Base-by-base conservation (phyloP, 495 filamentous ascomycete genomes). In the Trichocladium uniseriatum region DNA sequence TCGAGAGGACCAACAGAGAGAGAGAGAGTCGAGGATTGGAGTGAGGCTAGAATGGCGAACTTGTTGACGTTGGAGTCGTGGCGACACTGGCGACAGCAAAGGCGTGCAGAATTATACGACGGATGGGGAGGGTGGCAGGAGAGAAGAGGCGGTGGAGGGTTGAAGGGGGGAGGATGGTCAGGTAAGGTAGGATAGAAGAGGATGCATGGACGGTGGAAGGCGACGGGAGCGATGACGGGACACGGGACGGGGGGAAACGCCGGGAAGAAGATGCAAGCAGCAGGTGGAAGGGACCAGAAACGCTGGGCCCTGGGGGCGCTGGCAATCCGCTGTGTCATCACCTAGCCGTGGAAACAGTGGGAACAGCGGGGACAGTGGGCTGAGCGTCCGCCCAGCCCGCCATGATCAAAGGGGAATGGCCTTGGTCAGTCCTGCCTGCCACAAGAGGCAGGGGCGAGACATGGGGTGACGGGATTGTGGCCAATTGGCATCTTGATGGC, bases 281-380 rank as follows among this genome's bases (percentile, higher is more conserved):
- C 40, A 39, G 44, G 50, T 64, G 57, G 63, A 66, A 66, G 59
- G 37, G 42, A 47, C 61, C 58, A 49, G 63, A 66, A 66, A 52
- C 51, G 55, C 61, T 64, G 52, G 28, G 40, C 50, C 20, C 47
- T 41, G 40, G 46, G 56, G 58, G 34, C 41, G 16, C n/a, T n/a
- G n/a, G n/a, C n/a, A n/a, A n/a, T 38, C 3, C 24, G 8, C 37
- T 56, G 57, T 60, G 52, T 56, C 52, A 55, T 52, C 24, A 27
- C 4, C 8, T 3, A 8, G 24, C 3, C 3, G 24, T 27, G 24
- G 24, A 8, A 27, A 27, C 24, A 27, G 24, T 27, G 24, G 24
- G 24, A 27, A 27, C 24, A 27, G 24, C 8, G 24, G 24, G 24
- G 8, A 27, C 47, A 52, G 55, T 56, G 56, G 61, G 53, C 61